Base-by-base conservation (phyloP, 352 stramenopile species). In the Chrysophaeum taylorii region DNA sequence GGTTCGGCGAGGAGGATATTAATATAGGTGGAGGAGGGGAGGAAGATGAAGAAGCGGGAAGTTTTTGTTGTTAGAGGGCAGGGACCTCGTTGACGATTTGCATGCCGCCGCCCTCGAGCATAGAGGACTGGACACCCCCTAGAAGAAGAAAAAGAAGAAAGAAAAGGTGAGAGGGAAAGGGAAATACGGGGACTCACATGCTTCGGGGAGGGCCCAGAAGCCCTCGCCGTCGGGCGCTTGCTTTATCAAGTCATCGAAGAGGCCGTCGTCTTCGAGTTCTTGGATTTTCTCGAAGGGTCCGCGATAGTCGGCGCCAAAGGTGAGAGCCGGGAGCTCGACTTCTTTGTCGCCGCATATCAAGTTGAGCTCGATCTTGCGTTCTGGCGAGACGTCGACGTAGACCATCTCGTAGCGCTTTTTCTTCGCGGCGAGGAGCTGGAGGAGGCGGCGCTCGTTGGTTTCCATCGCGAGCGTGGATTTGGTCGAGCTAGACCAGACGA, bases 361-460 rank as follows among this genome's bases (percentile, higher is more conserved):
- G 25, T 35, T 31, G 50, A 62, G 50, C 5, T 33, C 50, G 50
- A 2, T 31, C 5, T 21, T 4, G 15, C 50, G 50, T 9, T 62
- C 50, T 9, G 50, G 50, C 2, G 50, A 62, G 2, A 62, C 50
- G 50, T 62, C 50, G 50, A 62, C 25, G 50, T 62, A 62, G 50
- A 62, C 50, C 25, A 62, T 37, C 50, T 62, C 50, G 50, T 29
- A 62, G 50, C 50, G 50, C 50, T 38, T 37, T 31, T 36, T 33
- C n/a, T 62, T 62, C n/a, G n/a, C 23, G 15, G 14, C 27, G 15
- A 62, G 50, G 14, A 62, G 25, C 7, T 62, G 14, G 23, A 62
- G 27, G 50, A 62, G 4, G 50, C 50, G 50, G n/a, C 50, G 50
- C 50, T 62, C 50, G 50, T 62, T 5, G 15, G 25, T 9, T 31